Conservation (phyloP, 495 filamentous ascomycete genomes). For the Elasticomyces elasticus region DNA sequence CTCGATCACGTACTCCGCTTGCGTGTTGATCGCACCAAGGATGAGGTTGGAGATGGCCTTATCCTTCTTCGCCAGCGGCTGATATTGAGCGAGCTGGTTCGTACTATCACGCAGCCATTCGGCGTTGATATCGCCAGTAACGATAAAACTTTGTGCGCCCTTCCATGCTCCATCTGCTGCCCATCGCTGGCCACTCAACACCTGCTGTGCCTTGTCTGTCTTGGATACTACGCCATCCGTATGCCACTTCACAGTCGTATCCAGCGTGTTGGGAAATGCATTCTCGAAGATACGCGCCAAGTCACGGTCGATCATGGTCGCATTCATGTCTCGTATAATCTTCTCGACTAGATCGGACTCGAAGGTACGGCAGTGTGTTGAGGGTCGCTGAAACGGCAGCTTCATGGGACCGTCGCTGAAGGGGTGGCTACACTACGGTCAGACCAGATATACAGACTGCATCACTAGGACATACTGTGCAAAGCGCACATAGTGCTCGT, state of each 20-base stretch:
- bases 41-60: conserved; percentile 65
- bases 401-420: conserved; percentile 67
- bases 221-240: conserved; percentile 38
- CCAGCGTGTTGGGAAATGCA: conserved; percentile 90
- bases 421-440: conserved; percentile 45
- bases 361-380: conserved; percentile 76
- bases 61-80: conserved; percentile 71
- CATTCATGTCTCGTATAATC: conserved; percentile 72
- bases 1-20: conserved; percentile 86
- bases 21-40: conserved; percentile 91
- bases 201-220: conserved; percentile 27
- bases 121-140: conserved; percentile 97
- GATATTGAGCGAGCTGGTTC: conserved; percentile 88
- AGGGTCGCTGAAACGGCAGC: conserved; percentile 84
- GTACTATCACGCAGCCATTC: conserved; percentile 98
- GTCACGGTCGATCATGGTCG: conserved; percentile 73
- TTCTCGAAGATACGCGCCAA: conserved; percentile 92
- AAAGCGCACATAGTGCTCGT: conserved; percentile 38
- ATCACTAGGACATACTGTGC: conserved; percentile 33
- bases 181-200: conserved; percentile 20
- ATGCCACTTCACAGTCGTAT: conserved; percentile 83
- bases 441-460: not conserved
- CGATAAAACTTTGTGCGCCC: conserved; percentile 84
- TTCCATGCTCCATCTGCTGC: conserved; percentile 54
- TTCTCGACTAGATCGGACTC: conserved; percentile 73